Evolutionary conservation across 441 rosid genomes (phyloP).

Genomic region (Arabidopsis lyrata): DNA sequence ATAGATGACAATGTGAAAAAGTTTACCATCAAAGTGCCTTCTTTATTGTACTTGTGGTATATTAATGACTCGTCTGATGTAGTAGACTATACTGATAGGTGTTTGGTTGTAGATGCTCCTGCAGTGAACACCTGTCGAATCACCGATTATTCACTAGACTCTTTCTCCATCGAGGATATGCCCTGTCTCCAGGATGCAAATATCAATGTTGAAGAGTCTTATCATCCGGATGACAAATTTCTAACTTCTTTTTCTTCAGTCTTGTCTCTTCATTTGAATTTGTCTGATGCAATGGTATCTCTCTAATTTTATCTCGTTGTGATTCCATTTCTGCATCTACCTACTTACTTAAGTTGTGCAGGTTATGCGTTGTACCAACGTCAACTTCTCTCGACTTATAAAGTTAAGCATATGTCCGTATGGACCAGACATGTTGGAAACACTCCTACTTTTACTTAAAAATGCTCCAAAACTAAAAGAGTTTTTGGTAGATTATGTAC

Average conservation of each 20-base stretch:
- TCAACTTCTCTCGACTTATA: background rate
- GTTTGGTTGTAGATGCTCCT: constrained; percentile 12
- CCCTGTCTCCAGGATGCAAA: background rate
- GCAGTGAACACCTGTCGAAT: background rate
- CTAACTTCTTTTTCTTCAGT: constrained; percentile 5
- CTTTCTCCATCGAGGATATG: background rate
- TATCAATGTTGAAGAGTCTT: background rate
- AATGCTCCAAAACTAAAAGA: constrained; percentile 19
- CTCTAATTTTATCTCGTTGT: background rate
- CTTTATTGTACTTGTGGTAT: background rate
- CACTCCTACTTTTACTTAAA: constrained; percentile 6
- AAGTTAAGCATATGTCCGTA: background rate
- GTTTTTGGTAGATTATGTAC: background rate
- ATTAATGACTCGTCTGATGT: background rate
- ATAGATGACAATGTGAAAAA: background rate
- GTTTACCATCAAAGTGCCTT: background rate
- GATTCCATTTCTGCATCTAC: constrained; percentile 2
- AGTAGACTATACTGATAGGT: background rate
- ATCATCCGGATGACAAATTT: background rate
- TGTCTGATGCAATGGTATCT: background rate
- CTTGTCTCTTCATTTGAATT: background rate
- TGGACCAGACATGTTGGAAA: background rate
- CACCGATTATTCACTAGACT: background rate
- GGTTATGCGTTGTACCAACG: constrained; percentile 1
- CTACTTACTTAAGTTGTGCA: constrained; percentile 4